Evolutionary conservation across 129 eudicot species (phyloP), one percentile per base, ranked within the genome.

Genomic region (Cynara cardunculus): DNA sequence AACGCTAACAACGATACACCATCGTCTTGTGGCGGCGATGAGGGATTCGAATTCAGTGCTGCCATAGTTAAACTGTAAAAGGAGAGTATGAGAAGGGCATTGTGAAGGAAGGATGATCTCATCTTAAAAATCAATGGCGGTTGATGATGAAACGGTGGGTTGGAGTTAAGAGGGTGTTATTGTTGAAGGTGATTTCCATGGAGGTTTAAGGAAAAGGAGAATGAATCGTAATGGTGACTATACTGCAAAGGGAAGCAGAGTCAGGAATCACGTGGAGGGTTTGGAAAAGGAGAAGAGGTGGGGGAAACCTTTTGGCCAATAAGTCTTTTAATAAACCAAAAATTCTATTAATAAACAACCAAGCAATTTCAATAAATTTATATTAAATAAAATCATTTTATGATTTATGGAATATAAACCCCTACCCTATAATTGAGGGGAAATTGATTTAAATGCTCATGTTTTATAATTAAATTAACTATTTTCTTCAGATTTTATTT

Each of bases 1-100:
- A 92, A 92, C 14, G 85, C 46, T 24, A 92, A n/a, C 73, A 92
- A 74, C 10, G 86, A 82, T n/a, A 83, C 18, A 1, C 87, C 91
- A 34, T 85, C 92, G 46, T 75, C 27, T 44, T 35, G n/a, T 18
- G 74, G 72, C 27, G 67, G 7, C 10, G 69, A 49, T 18, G 28
- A 8, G 30, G 68, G 37, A 69, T 44, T 26, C 21, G 21, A 61
- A 39, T 25, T 24, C 4, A 28, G 10, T 28, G 80, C 65, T 30
- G 71, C 26, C 16, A 24, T 46, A 68, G 76, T 30, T 11, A 72
- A 10, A 69, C 64, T n/a, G 77, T 25, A 75, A 16, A 75, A 53
- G 28, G 65, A 16, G 75, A 69, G 11, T 5, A 69, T 21, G 28
- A 81, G 70, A 12, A 82, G 25, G 76, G 35, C 25, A 19, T 1